phyloP scores from a whole-genome alignment of 176 grass and related monocot species.

The Oryza glumipatula region DNA sequence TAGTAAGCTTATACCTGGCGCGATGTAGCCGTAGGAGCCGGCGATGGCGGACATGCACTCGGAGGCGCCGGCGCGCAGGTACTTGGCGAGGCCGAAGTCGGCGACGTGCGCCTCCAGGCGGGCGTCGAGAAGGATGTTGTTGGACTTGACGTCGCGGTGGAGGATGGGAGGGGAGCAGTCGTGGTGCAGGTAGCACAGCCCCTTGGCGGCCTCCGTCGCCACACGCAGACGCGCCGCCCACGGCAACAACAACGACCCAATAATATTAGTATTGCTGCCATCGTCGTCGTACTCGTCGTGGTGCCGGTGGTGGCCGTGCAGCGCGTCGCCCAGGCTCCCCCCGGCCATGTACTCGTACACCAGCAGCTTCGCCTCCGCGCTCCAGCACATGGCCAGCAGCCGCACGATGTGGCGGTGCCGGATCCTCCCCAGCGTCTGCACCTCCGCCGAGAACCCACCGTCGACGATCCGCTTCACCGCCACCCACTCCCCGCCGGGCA shows the following conservation, averaged over 20 bases:
- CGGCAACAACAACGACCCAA: not conserved
- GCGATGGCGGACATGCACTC: constrained; percentile 90
- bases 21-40: constrained; percentile 88
- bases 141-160: constrained; percentile 85
- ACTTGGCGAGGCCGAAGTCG: constrained; percentile 85
- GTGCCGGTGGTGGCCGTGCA: constrained; percentile 25
- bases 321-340: constrained; percentile 73
- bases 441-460: constrained; percentile 77
- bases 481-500: constrained; percentile 65
- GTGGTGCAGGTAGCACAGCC: constrained; percentile 83
- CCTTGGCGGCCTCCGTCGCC: constrained; percentile 78
- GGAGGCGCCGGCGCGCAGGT: constrained; percentile 56
- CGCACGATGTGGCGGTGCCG: constrained; percentile 80
- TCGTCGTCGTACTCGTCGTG: no score
- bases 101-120: constrained; percentile 75
- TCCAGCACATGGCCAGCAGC: constrained; percentile 62
- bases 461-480: constrained; percentile 74
- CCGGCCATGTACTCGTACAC: constrained; percentile 85
- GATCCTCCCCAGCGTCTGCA: constrained; percentile 75
- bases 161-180: constrained; percentile 83
- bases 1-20: constrained; percentile 54
- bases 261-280: no score
- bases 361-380: constrained; percentile 54
- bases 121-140: constrained; percentile 73
- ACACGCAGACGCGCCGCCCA: constrained; percentile 62